Percentiles rank a stretch among this genome's conserved stretches.
Conservation (phyloP, 805 yeast species). For the Wickerhamomyces ciferrii region DNA sequence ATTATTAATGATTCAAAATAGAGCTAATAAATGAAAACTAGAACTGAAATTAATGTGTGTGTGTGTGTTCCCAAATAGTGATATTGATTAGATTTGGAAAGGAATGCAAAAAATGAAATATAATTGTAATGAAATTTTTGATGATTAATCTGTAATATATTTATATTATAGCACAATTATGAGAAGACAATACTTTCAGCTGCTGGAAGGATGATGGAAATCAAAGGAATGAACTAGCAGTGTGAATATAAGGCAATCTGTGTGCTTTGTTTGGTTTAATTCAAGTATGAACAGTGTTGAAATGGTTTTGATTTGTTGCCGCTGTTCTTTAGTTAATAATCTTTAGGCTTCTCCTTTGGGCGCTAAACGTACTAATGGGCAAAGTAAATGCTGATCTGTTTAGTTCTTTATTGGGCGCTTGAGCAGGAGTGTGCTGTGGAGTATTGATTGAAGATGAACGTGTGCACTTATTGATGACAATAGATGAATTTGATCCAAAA, state of each 20-base stretch:
- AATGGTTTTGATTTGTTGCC: background rate
- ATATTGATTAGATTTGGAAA: no score
- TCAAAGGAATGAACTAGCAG: background rate
- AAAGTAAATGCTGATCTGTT: no score
- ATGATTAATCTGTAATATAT: background rate
- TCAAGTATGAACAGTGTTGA: no score
- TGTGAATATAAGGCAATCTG: background rate
- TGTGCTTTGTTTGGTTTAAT: background rate
- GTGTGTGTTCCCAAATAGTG: no score
- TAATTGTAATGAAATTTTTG: no score
- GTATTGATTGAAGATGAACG: background rate
- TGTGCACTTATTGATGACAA: background rate
- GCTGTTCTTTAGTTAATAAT: background rate
- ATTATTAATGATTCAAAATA: no score
- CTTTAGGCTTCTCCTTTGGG: background rate
- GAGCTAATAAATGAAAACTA: no score
- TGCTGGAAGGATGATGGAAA: background rate
- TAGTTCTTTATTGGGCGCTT: no score
- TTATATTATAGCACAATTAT: background rate
- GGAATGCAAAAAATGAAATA: no score
- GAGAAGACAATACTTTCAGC: background rate
- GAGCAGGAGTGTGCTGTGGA: background rate
- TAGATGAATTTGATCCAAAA: background rate
- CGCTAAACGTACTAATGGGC: background rate
- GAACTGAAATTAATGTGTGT: no score